Percentiles rank a stretch among this genome's conserved stretches.
phyloP scores from a whole-genome alignment of 1,284 basidiomycete genomes.

The Ustilago shanxiensis region DNA sequence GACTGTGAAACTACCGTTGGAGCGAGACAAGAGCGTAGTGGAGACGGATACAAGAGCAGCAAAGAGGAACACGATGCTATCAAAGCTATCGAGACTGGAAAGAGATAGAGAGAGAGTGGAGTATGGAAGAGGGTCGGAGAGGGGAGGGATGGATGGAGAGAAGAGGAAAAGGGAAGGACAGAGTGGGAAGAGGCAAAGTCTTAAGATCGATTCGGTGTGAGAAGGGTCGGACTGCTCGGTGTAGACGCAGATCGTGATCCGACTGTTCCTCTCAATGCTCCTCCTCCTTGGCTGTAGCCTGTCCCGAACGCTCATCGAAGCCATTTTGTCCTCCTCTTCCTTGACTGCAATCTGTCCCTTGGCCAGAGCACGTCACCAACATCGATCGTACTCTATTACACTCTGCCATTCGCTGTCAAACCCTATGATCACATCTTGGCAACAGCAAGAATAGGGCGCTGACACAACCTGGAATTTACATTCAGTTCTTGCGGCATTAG shows the following conservation, averaged over 20 bases:
- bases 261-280: neutral
- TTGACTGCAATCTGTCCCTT: neutral
- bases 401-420: neutral
- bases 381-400: no score
- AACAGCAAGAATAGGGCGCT: neutral
- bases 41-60: slow-evolving; percentile 3
- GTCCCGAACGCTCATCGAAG: neutral
- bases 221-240: slow-evolving; percentile 19
- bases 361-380: neutral
- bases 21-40: slow-evolving; percentile 10
- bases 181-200: neutral
- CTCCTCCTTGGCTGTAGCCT: neutral
- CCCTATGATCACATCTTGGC: slow-evolving; percentile 13
- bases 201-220: slow-evolving; percentile 11
- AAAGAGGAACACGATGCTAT: slow-evolving; percentile 28
- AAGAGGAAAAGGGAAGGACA: slow-evolving; percentile 6
- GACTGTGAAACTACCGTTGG: slow-evolving; percentile 28
- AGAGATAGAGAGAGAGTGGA: neutral
- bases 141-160: slow-evolving; percentile 4
- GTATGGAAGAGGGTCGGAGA: slow-evolving; percentile 11
- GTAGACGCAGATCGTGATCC: slow-evolving; percentile 14
- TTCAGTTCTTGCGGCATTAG: no score
- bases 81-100: slow-evolving; percentile 38
- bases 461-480: neutral
- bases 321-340: neutral